Percentiles rank a stretch among this genome's conserved stretches.
phyloP scores from a whole-genome alignment of 2,329 filamentous ascomycete genomes.

The Alternaria sp. region DNA sequence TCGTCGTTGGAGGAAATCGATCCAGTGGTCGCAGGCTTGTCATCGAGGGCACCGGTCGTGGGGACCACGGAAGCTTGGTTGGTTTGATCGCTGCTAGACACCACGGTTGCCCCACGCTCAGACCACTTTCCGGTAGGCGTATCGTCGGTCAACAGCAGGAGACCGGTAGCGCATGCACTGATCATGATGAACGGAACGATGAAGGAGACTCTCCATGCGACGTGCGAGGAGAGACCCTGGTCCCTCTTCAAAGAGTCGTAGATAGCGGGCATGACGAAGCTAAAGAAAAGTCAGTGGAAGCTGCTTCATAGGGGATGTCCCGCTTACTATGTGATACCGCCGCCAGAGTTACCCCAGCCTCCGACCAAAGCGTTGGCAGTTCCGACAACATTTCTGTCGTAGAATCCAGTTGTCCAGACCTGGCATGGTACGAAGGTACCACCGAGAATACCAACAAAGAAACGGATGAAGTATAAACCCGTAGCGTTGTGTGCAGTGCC shows the following conservation, averaged over 20 bases:
- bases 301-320: not conserved
- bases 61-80: slow-evolving; percentile 58
- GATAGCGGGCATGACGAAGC: slow-evolving; percentile 88
- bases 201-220: slow-evolving; percentile 85
- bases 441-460: slow-evolving; percentile 82
- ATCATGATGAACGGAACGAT: slow-evolving; percentile 83
- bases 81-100: slow-evolving; percentile 59
- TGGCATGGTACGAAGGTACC: slow-evolving; percentile 84
- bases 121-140: slow-evolving; percentile 84
- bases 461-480: slow-evolving; percentile 74
- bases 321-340: slow-evolving; percentile 79
- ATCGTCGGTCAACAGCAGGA: slow-evolving; percentile 78
- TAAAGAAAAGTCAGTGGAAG: slow-evolving; percentile 20
- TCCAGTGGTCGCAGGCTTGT: slow-evolving; percentile 41
- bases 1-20: slow-evolving; percentile 50
- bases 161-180: slow-evolving; percentile 66
- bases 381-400: slow-evolving; percentile 89
- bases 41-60: slow-evolving; percentile 58
- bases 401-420: slow-evolving; percentile 92
- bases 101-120: slow-evolving; percentile 67
- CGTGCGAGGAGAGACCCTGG: slow-evolving; percentile 66
- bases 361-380: slow-evolving; percentile 86
- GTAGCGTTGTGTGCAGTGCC: slow-evolving; percentile 72
- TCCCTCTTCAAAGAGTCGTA: slow-evolving; percentile 74
- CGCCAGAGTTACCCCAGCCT: slow-evolving; percentile 85